Evolutionary conservation across 768 basidiomycete genomes (phyloP).

Genomic region (Macrolepiota albuminosa): DNA sequence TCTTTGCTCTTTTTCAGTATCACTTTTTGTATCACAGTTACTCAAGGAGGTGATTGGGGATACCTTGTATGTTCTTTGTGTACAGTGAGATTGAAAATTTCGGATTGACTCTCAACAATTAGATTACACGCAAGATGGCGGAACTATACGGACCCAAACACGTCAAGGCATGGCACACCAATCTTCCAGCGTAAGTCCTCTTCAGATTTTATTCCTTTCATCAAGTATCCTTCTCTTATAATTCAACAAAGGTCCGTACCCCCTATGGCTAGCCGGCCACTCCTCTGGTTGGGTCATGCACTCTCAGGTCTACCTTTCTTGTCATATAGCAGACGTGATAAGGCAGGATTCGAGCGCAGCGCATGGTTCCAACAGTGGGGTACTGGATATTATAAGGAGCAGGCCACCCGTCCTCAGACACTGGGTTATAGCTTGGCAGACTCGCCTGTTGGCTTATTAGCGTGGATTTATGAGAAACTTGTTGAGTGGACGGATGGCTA

Average conservation of each 20-base stretch:
- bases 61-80: constrained; percentile 20
- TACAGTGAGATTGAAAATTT: neutral
- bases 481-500: constrained; percentile 33
- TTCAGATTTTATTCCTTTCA: neutral
- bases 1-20: no score
- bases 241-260: neutral
- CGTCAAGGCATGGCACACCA: constrained; percentile 51
- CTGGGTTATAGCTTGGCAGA: constrained; percentile 52
- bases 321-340: constrained; percentile 25
- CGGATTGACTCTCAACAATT: neutral
- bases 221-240: constrained; percentile 7
- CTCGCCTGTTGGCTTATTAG: constrained; percentile 50
- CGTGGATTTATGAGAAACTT: constrained; percentile 33
- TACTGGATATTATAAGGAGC: constrained; percentile 34
- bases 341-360: constrained; percentile 26
- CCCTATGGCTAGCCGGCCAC: neutral
- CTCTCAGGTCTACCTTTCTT: constrained; percentile 5
- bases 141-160: constrained; percentile 29
- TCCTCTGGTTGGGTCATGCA: neutral
- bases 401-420: constrained; percentile 47
- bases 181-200: constrained; percentile 28
- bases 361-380: constrained; percentile 24
- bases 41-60: constrained; percentile 50
- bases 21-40: constrained; percentile 25
- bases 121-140: constrained; percentile 27